Conservation (phyloP, 2,329 filamentous ascomycete genomes). For the Penicillium sp. region DNA sequence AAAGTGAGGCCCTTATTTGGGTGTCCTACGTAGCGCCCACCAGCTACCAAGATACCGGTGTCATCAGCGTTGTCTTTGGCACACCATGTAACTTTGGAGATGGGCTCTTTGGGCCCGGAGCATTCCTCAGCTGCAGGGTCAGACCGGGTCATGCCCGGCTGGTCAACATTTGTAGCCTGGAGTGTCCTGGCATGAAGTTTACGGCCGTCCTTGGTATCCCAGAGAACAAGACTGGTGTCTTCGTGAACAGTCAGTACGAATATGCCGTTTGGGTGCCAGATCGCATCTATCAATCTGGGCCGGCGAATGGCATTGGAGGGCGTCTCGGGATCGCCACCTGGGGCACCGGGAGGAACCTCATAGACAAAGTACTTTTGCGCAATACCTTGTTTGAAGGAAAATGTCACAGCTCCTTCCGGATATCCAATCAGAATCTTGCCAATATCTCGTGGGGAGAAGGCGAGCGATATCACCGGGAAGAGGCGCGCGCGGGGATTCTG, state of each 20-base stretch:
- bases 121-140: conserved; percentile 43
- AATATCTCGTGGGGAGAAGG: conserved; percentile 86
- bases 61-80: conserved; percentile 92
- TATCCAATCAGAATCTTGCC: conserved; percentile 91
- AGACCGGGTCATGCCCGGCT: conserved; percentile 49
- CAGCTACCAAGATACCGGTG: conserved; percentile 79
- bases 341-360: conserved; percentile 70
- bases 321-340: conserved; percentile 66
- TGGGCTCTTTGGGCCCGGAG: conserved; percentile 63
- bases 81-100: conserved; percentile 81
- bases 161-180: conserved; percentile 66
- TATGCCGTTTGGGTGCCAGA: conserved; percentile 93
- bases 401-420: conserved; percentile 76
- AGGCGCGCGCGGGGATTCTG: conserved; percentile 62
- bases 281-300: conserved; percentile 72
- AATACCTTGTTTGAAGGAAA: conserved; percentile 89
- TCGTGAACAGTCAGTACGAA: conserved; percentile 84
- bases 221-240: conserved; percentile 86
- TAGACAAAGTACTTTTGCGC: conserved; percentile 78
- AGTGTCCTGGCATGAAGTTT: conserved; percentile 78
- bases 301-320: conserved; percentile 58
- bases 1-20: conserved; percentile 76
- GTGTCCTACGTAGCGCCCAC: conserved; percentile 65
- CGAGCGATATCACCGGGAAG: conserved; percentile 66
- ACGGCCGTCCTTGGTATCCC: conserved; percentile 85